Evolutionary conservation across 2,329 filamentous ascomycete genomes (phyloP).

Genomic region (Juglanconis sp.): DNA sequence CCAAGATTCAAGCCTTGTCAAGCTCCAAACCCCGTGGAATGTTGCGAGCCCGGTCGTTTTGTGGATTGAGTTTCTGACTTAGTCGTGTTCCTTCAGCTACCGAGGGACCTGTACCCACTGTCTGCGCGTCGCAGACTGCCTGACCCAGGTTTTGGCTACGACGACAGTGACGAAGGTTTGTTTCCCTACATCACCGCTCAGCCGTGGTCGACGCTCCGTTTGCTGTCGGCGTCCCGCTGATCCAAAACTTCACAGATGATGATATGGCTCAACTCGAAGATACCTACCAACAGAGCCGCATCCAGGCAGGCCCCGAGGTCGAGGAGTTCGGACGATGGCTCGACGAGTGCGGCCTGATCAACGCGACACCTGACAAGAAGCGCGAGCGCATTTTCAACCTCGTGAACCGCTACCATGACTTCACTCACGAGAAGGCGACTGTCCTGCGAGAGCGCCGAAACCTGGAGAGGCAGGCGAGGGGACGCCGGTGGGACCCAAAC

Average conservation of each 20-base stretch:
- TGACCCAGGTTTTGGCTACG: conserved; percentile 9
- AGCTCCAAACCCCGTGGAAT: conserved; percentile 8
- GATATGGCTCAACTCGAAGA: conserved; percentile 31
- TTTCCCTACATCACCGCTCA: neutral
- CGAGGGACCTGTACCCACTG: conserved; percentile 7
- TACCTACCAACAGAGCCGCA: conserved; percentile 31
- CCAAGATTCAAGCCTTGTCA: conserved; percentile 10
- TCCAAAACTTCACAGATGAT: conserved; percentile 15
- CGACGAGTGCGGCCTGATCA: conserved; percentile 65
- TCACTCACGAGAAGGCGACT: conserved; percentile 45
- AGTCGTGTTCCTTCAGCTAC: conserved; percentile 1
- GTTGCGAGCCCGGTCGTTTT: neutral
- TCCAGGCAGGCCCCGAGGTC: conserved; percentile 74
- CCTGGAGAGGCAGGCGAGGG: conserved; percentile 29
- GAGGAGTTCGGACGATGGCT: conserved; percentile 82
- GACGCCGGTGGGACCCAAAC: conserved; percentile 29
- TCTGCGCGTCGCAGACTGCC: conserved; percentile 18
- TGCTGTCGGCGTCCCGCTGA: neutral
- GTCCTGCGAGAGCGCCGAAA: conserved; percentile 40
- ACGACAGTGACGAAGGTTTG: conserved; percentile 20
- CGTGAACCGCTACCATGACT: conserved; percentile 61
- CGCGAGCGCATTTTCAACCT: conserved; percentile 67
- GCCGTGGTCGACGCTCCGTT: neutral
- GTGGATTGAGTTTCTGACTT: conserved; percentile 3
- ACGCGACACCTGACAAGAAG: conserved; percentile 49